Conservation (phyloP, 2,329 filamentous ascomycete genomes). For the Pestalotiopsis sp. region DNA sequence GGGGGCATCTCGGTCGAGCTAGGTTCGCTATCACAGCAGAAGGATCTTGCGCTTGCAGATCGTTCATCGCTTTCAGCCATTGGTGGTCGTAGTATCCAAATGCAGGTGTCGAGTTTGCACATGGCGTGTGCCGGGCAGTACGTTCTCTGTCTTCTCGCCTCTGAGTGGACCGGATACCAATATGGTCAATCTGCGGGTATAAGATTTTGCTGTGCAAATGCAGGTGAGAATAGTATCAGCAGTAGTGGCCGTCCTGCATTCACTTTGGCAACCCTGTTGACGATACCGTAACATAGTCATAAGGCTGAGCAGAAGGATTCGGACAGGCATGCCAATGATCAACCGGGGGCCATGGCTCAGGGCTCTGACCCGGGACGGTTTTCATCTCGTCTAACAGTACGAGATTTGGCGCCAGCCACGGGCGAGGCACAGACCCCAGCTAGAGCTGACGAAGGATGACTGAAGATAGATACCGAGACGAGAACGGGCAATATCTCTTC, state of each 20-base stretch:
- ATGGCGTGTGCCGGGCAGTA: not conserved
- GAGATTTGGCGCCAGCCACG: not conserved
- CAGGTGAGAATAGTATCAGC: too few species aligned
- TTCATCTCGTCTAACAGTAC: not conserved
- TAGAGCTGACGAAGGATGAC: not conserved
- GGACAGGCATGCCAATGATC: not conserved
- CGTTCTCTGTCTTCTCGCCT: too few species aligned
- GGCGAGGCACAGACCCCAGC: not conserved
- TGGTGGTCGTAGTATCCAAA: not conserved
- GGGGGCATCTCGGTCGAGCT: not conserved
- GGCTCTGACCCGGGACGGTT: not conserved
- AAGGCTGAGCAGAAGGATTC: not conserved
- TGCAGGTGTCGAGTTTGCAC: not conserved
- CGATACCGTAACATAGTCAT: not conserved
- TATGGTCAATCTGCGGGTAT: too few species aligned
- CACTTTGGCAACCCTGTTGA: not conserved
- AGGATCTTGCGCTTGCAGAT: not conserved
- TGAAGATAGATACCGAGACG: not conserved
- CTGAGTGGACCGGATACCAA: too few species aligned
- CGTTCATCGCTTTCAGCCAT: not conserved
- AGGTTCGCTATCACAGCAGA: not conserved
- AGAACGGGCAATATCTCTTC: not conserved
- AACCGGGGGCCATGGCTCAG: not conserved
- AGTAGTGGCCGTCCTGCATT: not conserved
- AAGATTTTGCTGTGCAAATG: too few species aligned